Conservation (phyloP, 2,329 filamentous ascomycete genomes). For the Phaeoacremonium minimum region DNA sequence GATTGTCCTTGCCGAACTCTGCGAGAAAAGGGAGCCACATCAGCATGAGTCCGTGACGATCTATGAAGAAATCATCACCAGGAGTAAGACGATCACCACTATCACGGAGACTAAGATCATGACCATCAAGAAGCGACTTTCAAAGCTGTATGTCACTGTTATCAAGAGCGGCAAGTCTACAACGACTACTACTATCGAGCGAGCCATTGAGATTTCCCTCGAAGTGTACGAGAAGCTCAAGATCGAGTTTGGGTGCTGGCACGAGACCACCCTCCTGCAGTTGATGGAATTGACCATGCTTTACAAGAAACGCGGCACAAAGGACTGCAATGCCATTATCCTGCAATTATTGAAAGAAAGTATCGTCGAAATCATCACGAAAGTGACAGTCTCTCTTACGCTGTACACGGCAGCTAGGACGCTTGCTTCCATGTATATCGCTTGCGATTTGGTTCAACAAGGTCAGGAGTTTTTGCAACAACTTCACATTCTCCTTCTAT, state of each 20-base stretch:
- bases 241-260: constrained; percentile 38
- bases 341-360: constrained; percentile 31
- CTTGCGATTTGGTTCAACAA: constrained; percentile 30
- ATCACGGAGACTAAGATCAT: constrained; percentile 30
- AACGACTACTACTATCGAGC: constrained; percentile 27
- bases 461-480: constrained; percentile 40
- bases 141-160: constrained; percentile 38
- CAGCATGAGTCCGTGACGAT: constrained; percentile 36
- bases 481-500: constrained; percentile 44
- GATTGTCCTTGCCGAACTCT: constrained; percentile 36
- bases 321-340: constrained; percentile 31
- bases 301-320: constrained; percentile 30
- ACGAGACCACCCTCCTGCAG: constrained; percentile 36
- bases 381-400: constrained; percentile 30
- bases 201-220: constrained; percentile 30
- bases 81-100: constrained; percentile 28
- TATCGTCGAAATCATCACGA: constrained; percentile 33
- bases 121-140: constrained; percentile 44
- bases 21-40: constrained; percentile 36
- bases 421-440: constrained; percentile 39
- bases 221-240: constrained; percentile 38
- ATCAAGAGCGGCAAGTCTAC: constrained; percentile 30
- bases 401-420: constrained; percentile 43
- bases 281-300: constrained; percentile 36
- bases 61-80: constrained; percentile 40